Evolutionary conservation across 805 yeast genomes (phyloP).

Genomic region (Starmerella sp.): DNA sequence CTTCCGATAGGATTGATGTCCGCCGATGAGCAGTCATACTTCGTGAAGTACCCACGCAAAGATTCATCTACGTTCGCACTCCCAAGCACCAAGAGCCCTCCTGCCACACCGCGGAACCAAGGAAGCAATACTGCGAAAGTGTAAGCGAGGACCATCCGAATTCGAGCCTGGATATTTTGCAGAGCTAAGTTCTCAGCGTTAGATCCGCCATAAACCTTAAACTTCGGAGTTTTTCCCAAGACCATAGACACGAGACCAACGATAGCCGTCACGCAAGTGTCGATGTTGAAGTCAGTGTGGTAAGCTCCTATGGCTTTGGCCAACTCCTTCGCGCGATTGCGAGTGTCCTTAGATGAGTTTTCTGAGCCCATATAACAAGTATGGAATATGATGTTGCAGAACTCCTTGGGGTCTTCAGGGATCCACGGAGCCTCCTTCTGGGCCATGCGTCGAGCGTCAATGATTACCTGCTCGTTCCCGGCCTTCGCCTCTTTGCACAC

Average conservation of each 20-base stretch:
- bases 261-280: slow-evolving; percentile 62
- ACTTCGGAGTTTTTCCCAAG: slow-evolving; percentile 81
- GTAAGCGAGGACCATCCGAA: slow-evolving; percentile 89
- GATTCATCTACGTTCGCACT: slow-evolving; percentile 97
- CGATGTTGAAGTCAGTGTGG: slow-evolving; percentile 90
- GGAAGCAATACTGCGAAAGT: slow-evolving; percentile 90
- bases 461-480: slow-evolving; percentile 57
- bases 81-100: slow-evolving; percentile 83
- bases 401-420: slow-evolving; percentile 65
- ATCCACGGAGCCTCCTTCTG: slow-evolving; percentile 45
- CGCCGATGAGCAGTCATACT: slow-evolving; percentile 94
- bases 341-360: slow-evolving; percentile 81
- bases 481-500: slow-evolving; percentile 57
- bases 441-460: slow-evolving; percentile 61
- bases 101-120: slow-evolving; percentile 73
- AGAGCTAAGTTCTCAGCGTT: slow-evolving; percentile 84
- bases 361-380: slow-evolving; percentile 93
- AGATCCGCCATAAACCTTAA: slow-evolving; percentile 88
- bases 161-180: slow-evolving; percentile 92
- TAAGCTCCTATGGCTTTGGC: slow-evolving; percentile 72
- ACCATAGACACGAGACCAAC: slow-evolving; percentile 70
- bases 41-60: slow-evolving; percentile 86
- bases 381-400: slow-evolving; percentile 68
- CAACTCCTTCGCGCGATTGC: slow-evolving; percentile 66
- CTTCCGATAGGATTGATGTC: slow-evolving; percentile 99